Percentiles rank a stretch among this genome's conserved stretches.
Evolutionary conservation across 768 basidiomycete species (phyloP).

Genomic region (Lactarius vividus): DNA sequence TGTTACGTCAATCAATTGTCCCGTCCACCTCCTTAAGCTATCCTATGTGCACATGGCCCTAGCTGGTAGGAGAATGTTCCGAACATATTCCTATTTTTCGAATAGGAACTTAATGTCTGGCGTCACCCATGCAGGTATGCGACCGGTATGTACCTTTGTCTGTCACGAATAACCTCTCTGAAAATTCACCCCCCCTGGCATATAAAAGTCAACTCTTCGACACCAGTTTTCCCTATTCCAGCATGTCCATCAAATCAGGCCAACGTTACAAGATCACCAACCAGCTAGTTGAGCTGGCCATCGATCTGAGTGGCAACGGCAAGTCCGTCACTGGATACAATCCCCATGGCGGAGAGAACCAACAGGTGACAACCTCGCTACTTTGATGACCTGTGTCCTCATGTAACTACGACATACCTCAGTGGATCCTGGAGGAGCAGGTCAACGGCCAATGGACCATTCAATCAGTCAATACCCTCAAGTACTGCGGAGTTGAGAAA

Average conservation of each 20-base stretch:
- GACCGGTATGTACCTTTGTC: too few relatives aligned
- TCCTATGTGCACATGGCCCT: too few relatives aligned
- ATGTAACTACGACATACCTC: not conserved
- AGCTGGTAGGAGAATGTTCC: not conserved
- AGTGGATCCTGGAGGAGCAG: not conserved
- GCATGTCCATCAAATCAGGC: not conserved
- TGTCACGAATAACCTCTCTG: too few relatives aligned
- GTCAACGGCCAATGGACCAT: not conserved
- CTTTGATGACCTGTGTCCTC: not conserved
- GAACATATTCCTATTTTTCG: not conserved
- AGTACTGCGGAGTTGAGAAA: not conserved
- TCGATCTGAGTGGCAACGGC: not conserved
- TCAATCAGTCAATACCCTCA: not conserved
- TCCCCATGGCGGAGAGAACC: not conserved
- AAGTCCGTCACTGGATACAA: not conserved
- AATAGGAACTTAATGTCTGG: not conserved
- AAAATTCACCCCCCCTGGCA: too few relatives aligned
- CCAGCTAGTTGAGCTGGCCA: not conserved
- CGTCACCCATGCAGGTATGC: not conserved
- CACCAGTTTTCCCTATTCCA: not conserved
- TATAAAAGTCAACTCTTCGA: not conserved
- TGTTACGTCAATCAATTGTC: not conserved
- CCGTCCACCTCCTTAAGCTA: not conserved
- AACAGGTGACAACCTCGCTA: not conserved
- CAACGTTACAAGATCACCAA: not conserved